These are phyloP conservation scores for Pterula multifida DNA, from an alignment of 1,284 basidiomycete genomes.

Conservation along the genomic window DNA sequence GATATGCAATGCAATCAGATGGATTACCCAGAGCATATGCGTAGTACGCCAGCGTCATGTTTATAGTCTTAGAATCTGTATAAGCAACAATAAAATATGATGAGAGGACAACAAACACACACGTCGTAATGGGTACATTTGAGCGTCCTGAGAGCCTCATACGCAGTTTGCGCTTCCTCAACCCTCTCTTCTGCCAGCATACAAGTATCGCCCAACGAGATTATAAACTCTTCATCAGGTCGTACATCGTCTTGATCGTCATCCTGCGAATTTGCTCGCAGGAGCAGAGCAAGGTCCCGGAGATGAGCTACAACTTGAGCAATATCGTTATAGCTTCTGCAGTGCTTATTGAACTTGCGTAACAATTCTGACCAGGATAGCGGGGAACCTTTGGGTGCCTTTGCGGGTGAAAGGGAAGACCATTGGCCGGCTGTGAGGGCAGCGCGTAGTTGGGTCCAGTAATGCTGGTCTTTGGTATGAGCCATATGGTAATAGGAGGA, in stretches of 20 bases:
- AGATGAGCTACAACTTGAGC: constrained; percentile 57
- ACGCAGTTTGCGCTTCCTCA: constrained; percentile 39
- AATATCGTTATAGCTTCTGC: constrained; percentile 44
- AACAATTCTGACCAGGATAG: constrained; percentile 74
- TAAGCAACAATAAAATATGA: background rate
- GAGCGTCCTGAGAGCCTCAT: constrained; percentile 37
- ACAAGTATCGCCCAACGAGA: background rate
- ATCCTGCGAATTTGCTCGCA: constrained; percentile 33
- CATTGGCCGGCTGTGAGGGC: constrained; percentile 61
- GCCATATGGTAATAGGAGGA: constrained; percentile 15
- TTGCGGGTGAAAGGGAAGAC: constrained; percentile 48
- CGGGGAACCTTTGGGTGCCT: constrained; percentile 39
- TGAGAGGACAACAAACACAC: constrained; percentile 18
- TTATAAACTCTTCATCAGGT: background rate
- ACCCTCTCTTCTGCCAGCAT: constrained; percentile 38
- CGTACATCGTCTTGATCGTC: constrained; percentile 30
- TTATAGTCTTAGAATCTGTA: constrained; percentile 31
- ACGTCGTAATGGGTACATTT: constrained; percentile 48
- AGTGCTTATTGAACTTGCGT: constrained; percentile 85
- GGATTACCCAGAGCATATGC: constrained; percentile 63
- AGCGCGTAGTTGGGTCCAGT: constrained; percentile 58
- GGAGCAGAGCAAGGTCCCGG: constrained; percentile 47
- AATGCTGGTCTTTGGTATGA: constrained; percentile 50
- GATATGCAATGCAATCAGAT: constrained; percentile 46
- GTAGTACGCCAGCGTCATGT: constrained; percentile 62